A percentile compares a stretch with the other conserved stretches of the same genome.
Evolutionary conservation across 352 stramenopile species (phyloP).

Genomic region (Thraustochytrium striatum): DNA sequence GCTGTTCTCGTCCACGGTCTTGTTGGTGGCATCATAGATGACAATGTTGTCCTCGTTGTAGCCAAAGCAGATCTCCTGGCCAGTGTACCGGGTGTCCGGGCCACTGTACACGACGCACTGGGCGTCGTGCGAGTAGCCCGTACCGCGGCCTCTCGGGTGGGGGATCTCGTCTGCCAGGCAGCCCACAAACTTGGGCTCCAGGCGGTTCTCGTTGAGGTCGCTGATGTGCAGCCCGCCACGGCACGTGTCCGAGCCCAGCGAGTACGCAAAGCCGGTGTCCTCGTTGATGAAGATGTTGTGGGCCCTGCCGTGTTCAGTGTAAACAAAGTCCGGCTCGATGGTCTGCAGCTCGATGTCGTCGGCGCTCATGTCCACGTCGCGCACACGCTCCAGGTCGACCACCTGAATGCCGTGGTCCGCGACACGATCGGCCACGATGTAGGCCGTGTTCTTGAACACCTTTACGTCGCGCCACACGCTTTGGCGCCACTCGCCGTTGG

Average conservation of each 20-base stretch:
- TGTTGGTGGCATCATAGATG: slow-evolving; percentile 54
- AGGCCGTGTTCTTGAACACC: slow-evolving; percentile 49
- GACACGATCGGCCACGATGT: slow-evolving; percentile 53
- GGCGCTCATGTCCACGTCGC: not conserved
- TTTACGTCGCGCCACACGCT: slow-evolving; percentile 50
- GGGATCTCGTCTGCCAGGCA: too few relatives aligned
- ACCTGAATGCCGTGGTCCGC: slow-evolving; percentile 52
- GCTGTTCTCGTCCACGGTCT: too few relatives aligned
- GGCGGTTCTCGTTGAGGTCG: slow-evolving; percentile 37
- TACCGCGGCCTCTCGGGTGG: too few relatives aligned
- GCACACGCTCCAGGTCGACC: slow-evolving; percentile 52
- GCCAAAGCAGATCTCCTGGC: too few relatives aligned
- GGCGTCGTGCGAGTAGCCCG: too few relatives aligned
- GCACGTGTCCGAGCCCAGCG: too few relatives aligned
- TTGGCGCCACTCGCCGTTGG: too few relatives aligned
- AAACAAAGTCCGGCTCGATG: not conserved
- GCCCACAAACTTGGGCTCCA: slow-evolving; percentile 42
- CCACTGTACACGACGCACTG: slow-evolving; percentile 54
- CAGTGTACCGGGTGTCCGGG: too few relatives aligned
- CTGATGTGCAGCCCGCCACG: slow-evolving; percentile 51
- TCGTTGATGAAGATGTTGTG: slow-evolving; percentile 56
- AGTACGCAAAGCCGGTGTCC: slow-evolving; percentile 19
- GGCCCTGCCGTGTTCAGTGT: slow-evolving; percentile 6
- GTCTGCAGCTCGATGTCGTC: not conserved
- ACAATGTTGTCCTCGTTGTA: slow-evolving; percentile 44